Conservation (phyloP, 2,329 filamentous ascomycete species). For the Bimuria novae-zelandiae region DNA sequence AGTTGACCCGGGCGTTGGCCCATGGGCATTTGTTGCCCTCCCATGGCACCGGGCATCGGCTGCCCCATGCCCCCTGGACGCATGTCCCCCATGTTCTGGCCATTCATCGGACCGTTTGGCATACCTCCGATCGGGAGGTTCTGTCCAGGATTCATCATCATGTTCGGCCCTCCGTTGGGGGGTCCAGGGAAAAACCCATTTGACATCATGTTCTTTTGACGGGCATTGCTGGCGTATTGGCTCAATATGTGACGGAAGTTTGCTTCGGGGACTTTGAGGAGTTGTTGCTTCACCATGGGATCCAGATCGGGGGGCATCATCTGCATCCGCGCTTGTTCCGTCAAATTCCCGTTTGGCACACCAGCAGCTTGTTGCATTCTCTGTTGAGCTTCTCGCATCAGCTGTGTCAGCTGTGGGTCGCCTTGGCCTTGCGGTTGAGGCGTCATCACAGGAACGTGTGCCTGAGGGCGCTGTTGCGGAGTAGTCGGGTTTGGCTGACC, state of each 20-base stretch:
- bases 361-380: constrained; percentile 33
- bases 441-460: constrained; percentile 42
- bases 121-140: constrained; percentile 25
- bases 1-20: constrained; percentile 30
- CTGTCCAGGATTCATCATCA: constrained; percentile 39
- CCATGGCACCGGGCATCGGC: constrained; percentile 27
- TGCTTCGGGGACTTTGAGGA: constrained; percentile 42
- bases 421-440: constrained; percentile 32
- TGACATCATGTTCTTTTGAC: constrained; percentile 29
- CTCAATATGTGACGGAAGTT: constrained; percentile 37
- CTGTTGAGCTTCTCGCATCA: constrained; percentile 43
- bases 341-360: constrained; percentile 34
- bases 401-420: constrained; percentile 34
- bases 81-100: constrained; percentile 27
- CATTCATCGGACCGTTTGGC: constrained; percentile 35
- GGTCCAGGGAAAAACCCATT: constrained; percentile 26
- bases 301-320: constrained; percentile 40
- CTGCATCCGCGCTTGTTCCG: constrained; percentile 37
- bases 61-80: constrained; percentile 37
- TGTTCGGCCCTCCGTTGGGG: constrained; percentile 29
- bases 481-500: constrained; percentile 47
- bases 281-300: constrained; percentile 33
- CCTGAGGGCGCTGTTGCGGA: constrained; percentile 42
- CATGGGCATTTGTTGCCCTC: constrained; percentile 30
- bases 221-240: constrained; percentile 28